These are phyloP conservation scores for Pisolithus orientalis DNA, from an alignment of 768 basidiomycete genomes.

Conservation along the genomic window DNA sequence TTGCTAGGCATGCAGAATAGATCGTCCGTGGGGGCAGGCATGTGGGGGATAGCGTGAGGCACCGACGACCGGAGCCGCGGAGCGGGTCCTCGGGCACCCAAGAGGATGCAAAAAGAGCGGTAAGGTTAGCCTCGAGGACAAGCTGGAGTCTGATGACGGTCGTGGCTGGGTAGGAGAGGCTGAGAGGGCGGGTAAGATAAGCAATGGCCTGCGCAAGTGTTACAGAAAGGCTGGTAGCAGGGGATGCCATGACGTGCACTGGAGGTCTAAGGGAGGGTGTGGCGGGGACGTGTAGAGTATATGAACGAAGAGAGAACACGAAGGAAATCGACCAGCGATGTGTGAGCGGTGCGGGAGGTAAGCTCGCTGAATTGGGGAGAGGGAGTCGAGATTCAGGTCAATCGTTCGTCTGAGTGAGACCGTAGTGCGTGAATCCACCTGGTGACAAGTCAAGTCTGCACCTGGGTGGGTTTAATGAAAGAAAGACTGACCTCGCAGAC, in stretches of 20 bases:
- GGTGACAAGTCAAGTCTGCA: neutral
- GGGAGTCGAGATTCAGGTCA: constrained; percentile 22
- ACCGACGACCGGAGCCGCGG: constrained; percentile 65
- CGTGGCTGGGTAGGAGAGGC: constrained; percentile 48
- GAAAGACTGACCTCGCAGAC: constrained; percentile 21
- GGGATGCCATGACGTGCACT: constrained; percentile 20
- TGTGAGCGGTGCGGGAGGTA: constrained; percentile 13
- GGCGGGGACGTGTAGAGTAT: neutral
- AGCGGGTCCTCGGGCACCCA: constrained; percentile 63
- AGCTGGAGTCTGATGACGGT: constrained; percentile 66
- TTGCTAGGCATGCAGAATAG: constrained; percentile 62
- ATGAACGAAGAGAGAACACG: constrained; percentile 11
- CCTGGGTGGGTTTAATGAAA: neutral
- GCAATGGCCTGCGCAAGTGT: constrained; percentile 70
- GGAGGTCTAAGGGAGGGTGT: neutral
- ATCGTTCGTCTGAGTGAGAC: constrained; percentile 18
- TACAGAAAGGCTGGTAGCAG: constrained; percentile 49
- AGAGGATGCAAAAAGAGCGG: constrained; percentile 56
- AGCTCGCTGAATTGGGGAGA: constrained; percentile 15
- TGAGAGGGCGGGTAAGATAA: constrained; percentile 65
- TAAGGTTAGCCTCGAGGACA: constrained; percentile 68
- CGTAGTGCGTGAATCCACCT: constrained; percentile 6
- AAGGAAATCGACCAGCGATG: constrained; percentile 29
- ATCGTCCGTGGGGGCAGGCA: constrained; percentile 67
- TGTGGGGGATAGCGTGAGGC: constrained; percentile 64